Evolutionary conservation across 1,284 basidiomycete species (phyloP), one percentile per base, ranked within the genome.

Genomic region (Apiotrichum laibachii): DNA sequence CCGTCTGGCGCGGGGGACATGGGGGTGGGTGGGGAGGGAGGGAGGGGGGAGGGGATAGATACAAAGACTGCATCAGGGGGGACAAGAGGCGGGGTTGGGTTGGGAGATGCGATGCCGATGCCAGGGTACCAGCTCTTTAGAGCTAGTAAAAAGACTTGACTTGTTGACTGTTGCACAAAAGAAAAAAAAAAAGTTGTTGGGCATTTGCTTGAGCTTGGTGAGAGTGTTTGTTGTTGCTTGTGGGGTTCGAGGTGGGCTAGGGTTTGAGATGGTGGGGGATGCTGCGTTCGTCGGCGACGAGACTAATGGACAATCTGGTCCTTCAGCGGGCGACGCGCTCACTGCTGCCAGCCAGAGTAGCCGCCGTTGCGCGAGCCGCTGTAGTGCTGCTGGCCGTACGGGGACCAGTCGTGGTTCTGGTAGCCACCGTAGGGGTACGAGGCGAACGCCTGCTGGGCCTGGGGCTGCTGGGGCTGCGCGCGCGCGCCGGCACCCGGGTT

Each of bases 301-400:
- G 19, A 21, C 34, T 11, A 39, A 43, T 19, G 26, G 12, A 15
- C 2, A 45, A 44, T 19, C 8, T 5, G 26, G 7, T 35, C 8
- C 7, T 12, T 31, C n/a, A 15, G 13, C 31, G 47, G 8, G 15
- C 13, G 31, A 19, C 44, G 34, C 31, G 49, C 45, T 53, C 61
- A 70, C 65, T 71, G 66, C 63, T 69, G 67, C 69, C 69, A 71
- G n/a, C 65, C 63, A 47, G 64, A 57, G 63, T 68, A 67, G 56
- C 65, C 67, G 51, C 61, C 61, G 56, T 67, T 67, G 51, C 69
- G 66, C 50, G 65, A 66, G 19, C 62, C 62, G 44, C 57, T 55
- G 54, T 63, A 60, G 59, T 57, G 59, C 53, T 56, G 46, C 50
- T 61, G 64, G 37, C 65, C 65, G 55, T 71, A 71, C 33, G 66